Conservation (phyloP, 352 stramenopile genomes). For the Phytopythium ostracodes region DNA sequence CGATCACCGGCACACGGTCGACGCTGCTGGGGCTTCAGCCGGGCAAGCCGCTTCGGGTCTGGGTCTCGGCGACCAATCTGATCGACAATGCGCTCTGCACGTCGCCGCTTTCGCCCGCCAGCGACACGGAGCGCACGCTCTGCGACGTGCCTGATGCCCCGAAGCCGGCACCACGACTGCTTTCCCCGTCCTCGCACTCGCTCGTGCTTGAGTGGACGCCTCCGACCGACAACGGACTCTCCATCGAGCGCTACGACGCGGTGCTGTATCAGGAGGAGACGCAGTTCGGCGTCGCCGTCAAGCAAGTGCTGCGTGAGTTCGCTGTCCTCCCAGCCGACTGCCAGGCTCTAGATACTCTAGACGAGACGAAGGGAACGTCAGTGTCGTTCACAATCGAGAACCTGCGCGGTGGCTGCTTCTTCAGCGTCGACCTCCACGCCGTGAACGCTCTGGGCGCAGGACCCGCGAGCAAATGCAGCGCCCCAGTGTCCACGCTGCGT, state of each 20-base stretch:
- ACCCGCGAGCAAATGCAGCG: slow-evolving; percentile 28
- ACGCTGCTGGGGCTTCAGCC: slow-evolving; percentile 34
- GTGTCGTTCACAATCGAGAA: slow-evolving; percentile 22
- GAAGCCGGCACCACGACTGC: slow-evolving; percentile 15
- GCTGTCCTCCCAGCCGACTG: slow-evolving; percentile 19
- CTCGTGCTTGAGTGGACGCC: slow-evolving; percentile 30
- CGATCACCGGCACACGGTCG: slow-evolving; percentile 45
- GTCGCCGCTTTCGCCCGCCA: slow-evolving; percentile 41
- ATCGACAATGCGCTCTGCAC: slow-evolving; percentile 49
- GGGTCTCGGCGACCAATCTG: slow-evolving; percentile 58
- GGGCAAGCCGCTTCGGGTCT: slow-evolving; percentile 31
- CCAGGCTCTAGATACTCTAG: neutral
- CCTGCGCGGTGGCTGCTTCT: slow-evolving; percentile 38
- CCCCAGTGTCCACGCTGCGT: slow-evolving; percentile 31
- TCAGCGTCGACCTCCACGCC: slow-evolving; percentile 39
- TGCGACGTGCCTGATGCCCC: slow-evolving; percentile 47
- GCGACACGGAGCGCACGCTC: slow-evolving; percentile 27
- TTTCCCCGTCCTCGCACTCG: slow-evolving; percentile 31
- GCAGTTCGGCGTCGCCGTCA: slow-evolving; percentile 52
- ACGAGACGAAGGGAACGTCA: neutral
- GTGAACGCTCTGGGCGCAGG: slow-evolving; percentile 46
- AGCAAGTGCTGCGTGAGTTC: slow-evolving; percentile 36
- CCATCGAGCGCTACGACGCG: slow-evolving; percentile 43
- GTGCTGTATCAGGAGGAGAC: slow-evolving; percentile 46
- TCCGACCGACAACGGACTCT: slow-evolving; percentile 47